Evolutionary conservation across 2,329 filamentous ascomycete genomes (phyloP).

Genomic region (Phaeosphaeriaceae sp.): DNA sequence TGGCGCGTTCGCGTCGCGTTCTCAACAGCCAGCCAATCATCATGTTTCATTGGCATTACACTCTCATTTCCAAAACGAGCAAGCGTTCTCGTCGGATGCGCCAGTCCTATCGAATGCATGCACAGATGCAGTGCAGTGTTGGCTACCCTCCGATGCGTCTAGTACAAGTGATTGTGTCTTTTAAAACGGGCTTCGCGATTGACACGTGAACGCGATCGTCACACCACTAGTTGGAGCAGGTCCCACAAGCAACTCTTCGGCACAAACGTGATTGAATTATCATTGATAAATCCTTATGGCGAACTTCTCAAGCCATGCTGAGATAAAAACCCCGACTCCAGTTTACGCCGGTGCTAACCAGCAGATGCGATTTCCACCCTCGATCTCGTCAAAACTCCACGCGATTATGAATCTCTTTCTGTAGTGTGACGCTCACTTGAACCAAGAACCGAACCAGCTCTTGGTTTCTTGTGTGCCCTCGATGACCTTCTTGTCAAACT

Average conservation of each 20-base stretch:
- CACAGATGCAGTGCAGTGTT: no score
- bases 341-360: slow-evolving; percentile 30
- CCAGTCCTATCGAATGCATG: no score
- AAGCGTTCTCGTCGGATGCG: not conserved
- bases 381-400: slow-evolving; percentile 1
- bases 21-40: slow-evolving; percentile 33
- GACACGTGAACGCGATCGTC: not conserved
- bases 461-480: slow-evolving; percentile 81
- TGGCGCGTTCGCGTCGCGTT: slow-evolving; percentile 36
- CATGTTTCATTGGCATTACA: slow-evolving; percentile 10
- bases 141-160: no score
- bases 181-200: not conserved
- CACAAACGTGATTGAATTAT: not conserved
- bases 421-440: slow-evolving; percentile 47
- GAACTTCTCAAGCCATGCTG: slow-evolving; percentile 19
- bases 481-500: slow-evolving; percentile 83
- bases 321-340: slow-evolving; percentile 23
- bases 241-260: no score
- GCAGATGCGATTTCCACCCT: slow-evolving; percentile 27
- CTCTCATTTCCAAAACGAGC: slow-evolving; percentile 8
- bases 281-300: not conserved
- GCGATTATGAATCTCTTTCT: not conserved
- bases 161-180: no score
- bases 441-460: slow-evolving; percentile 84
- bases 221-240: no score